Evolutionary conservation across 179 eudicot species (phyloP).

Genomic region (Silene coronaria): DNA sequence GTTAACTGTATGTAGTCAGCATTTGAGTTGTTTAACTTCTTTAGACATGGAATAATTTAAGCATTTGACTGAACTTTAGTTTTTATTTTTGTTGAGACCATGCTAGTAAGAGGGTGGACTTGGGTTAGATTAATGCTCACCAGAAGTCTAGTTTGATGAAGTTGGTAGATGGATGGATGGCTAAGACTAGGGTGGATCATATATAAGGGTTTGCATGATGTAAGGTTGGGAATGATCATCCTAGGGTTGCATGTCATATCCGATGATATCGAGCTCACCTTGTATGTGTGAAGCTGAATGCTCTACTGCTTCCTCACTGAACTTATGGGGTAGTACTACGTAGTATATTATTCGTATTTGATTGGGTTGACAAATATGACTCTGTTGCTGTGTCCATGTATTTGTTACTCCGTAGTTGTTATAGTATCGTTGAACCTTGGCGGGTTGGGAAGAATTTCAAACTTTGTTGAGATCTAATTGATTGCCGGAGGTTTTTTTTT

Average conservation of each 20-base stretch:
- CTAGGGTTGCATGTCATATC: too few species aligned
- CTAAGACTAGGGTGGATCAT: background rate
- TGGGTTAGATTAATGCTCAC: background rate
- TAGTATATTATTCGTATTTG: background rate
- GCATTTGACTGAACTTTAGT: background rate
- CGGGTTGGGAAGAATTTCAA: too few species aligned
- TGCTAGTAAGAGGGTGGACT: background rate
- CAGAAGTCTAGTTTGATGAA: background rate
- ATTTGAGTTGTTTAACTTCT: too few species aligned
- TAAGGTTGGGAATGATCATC: background rate
- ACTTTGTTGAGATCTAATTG: too few species aligned
- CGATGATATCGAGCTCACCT: too few species aligned
- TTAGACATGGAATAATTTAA: background rate
- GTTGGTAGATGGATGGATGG: too few species aligned
- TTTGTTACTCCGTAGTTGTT: too few species aligned
- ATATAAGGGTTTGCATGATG: background rate
- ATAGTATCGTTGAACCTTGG: too few species aligned
- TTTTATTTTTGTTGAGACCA: too few species aligned
- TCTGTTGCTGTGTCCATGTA: background rate
- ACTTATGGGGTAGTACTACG: background rate
- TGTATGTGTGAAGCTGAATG: background rate
- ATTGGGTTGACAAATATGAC: background rate
- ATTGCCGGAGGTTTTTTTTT: too few species aligned
- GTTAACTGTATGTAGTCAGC: too few species aligned
- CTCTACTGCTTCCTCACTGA: background rate